Conservation (phyloP, 75 land plant species). For the Pinus albicaulis region DNA sequence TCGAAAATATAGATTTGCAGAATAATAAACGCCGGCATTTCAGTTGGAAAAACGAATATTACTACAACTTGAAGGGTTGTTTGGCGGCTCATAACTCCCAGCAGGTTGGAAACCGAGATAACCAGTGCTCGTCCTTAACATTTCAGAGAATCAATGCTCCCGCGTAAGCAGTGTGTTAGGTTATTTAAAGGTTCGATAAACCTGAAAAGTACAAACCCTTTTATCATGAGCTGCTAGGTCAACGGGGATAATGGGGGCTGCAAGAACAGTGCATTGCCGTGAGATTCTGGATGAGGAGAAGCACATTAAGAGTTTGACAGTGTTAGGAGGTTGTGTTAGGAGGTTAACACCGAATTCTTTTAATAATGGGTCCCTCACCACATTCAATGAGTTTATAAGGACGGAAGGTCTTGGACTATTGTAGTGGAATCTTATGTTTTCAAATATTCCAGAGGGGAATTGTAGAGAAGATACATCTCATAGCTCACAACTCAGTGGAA, state of each 20-base stretch:
- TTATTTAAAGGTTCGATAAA: constrained; percentile 61
- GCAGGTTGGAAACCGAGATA: too few species aligned
- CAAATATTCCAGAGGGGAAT: too few species aligned
- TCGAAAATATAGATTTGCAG: too few species aligned
- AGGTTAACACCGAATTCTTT: constrained; percentile 40
- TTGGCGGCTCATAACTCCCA: too few species aligned
- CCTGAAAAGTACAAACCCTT: constrained; percentile 67
- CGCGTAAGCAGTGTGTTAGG: constrained; percentile 46
- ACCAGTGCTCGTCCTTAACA: constrained; percentile 14
- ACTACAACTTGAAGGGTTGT: too few species aligned
- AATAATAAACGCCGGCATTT: too few species aligned
- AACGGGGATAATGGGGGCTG: constrained; percentile 55
- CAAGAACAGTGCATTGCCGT: constrained; percentile 46
- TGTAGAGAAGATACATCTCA: too few species aligned
- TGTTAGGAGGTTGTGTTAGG: constrained; percentile 72
- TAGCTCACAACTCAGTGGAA: too few species aligned
- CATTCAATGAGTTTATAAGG: too few species aligned
- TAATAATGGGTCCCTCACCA: constrained; percentile 19
- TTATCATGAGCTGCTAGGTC: constrained; percentile 24
- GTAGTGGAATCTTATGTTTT: too few species aligned
- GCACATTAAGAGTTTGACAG: constrained; percentile 50
- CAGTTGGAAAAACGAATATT: too few species aligned
- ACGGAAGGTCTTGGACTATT: too few species aligned
- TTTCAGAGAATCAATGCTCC: constrained; percentile 21
- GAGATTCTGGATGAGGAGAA: constrained; percentile 59